These are phyloP conservation scores for Annulohypoxylon maeteangense DNA, from an alignment of 495 filamentous ascomycete species.

Conservation along the genomic window DNA sequence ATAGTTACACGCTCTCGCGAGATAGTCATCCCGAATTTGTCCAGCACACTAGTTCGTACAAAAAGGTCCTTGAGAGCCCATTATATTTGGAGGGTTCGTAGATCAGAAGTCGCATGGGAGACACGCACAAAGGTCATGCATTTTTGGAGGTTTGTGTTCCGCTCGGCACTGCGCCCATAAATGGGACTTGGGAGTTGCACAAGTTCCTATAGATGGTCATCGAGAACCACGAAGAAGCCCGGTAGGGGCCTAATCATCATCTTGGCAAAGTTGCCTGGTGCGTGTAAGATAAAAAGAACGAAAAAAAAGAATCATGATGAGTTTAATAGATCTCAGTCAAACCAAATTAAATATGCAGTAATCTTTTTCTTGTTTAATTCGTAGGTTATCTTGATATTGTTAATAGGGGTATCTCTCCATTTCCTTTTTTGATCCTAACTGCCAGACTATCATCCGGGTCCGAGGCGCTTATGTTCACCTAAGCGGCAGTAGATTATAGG, in stretches of 20 bases:
- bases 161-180: conserved; percentile 19
- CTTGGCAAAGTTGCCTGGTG: conserved; percentile 17
- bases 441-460: too few relatives aligned
- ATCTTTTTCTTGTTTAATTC: conserved; percentile 1
- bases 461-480: too few relatives aligned
- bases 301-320: conserved; percentile 40
- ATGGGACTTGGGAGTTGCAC: conserved; percentile 25
- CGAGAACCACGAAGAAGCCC: neutral
- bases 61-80: conserved; percentile 17
- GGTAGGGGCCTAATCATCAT: neutral
- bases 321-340: conserved; percentile 43
- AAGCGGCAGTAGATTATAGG: too few relatives aligned
- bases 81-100: conserved; percentile 27
- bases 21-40: conserved; percentile 31
- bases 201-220: conserved; percentile 32
- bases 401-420: conserved; percentile 20
- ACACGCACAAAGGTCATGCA: conserved; percentile 33
- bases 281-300: conserved; percentile 41
- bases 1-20: conserved; percentile 41
- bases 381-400: neutral
- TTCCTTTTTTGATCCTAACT: too few relatives aligned
- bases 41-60: conserved; percentile 22
- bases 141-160: conserved; percentile 40
- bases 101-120: conserved; percentile 27
- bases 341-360: neutral